Conservation (phyloP, 2,329 filamentous ascomycete genomes). For the Nemania diffusa region DNA sequence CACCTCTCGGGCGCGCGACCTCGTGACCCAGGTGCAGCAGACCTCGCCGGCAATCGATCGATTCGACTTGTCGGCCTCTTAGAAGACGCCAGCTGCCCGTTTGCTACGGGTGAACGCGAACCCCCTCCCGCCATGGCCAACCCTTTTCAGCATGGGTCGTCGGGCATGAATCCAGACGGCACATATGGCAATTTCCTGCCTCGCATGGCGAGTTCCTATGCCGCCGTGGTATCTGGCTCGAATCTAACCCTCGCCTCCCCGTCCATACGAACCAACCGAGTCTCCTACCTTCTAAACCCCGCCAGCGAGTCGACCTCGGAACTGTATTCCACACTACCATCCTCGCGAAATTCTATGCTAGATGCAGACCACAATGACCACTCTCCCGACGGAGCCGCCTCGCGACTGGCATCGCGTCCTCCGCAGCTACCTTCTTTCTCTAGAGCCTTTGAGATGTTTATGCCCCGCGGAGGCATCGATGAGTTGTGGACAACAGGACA, state of each 20-base stretch:
- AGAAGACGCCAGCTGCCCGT: constrained; percentile 8
- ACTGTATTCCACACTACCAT: constrained; percentile 45
- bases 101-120: constrained; percentile 32
- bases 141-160: constrained; percentile 53
- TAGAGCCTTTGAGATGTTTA: constrained; percentile 63
- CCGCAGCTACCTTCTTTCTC: constrained; percentile 60
- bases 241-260: constrained; percentile 40
- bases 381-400: constrained; percentile 41
- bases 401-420: constrained; percentile 44
- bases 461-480: constrained; percentile 45
- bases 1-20: constrained; percentile 2
- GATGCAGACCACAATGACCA: constrained; percentile 49
- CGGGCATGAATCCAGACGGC: constrained; percentile 50
- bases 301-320: constrained; percentile 53
- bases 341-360: constrained; percentile 47
- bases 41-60: constrained; percentile 1
- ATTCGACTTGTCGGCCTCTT: constrained; percentile 4
- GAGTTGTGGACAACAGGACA: constrained; percentile 46
- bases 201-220: constrained; percentile 54
- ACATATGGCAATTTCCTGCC: constrained; percentile 49
- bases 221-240: constrained; percentile 54
- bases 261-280: constrained; percentile 53
- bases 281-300: constrained; percentile 66
- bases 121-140: constrained; percentile 53
- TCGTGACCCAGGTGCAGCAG: not conserved